Percentiles rank a stretch among this genome's conserved stretches.
Evolutionary conservation across 2,329 filamentous ascomycete genomes (phyloP).

Genomic region (Simplicillium sp.): DNA sequence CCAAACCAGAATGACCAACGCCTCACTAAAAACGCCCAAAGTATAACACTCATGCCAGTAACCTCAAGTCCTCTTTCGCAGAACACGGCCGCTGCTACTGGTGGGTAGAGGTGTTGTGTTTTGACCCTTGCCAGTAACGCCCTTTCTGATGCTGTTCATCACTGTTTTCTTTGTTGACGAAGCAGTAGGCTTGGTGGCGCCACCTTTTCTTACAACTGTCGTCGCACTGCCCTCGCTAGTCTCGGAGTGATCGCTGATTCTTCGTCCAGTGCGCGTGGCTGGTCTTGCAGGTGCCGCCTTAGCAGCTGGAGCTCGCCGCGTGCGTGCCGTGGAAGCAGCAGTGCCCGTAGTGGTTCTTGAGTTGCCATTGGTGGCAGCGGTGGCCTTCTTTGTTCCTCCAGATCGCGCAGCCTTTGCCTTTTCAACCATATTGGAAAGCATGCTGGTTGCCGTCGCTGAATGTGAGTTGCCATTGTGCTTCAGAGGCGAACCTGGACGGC

Average conservation of each 20-base stretch:
- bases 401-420: slow-evolving; percentile 48
- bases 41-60: slow-evolving; percentile 5
- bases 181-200: slow-evolving; percentile 22
- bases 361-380: slow-evolving; percentile 32
- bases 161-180: slow-evolving; percentile 39
- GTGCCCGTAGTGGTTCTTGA: slow-evolving; percentile 25
- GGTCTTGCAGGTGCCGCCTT: slow-evolving; percentile 23
- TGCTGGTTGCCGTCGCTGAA: slow-evolving; percentile 28
- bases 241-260: slow-evolving; percentile 51
- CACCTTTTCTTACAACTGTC: slow-evolving; percentile 52
- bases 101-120: slow-evolving; percentile 25
- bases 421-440: slow-evolving; percentile 49
- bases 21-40: slow-evolving; percentile 6
- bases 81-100: slow-evolving; percentile 38
- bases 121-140: slow-evolving; percentile 31
- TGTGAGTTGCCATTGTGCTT: slow-evolving; percentile 38
- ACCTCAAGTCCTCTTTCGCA: slow-evolving; percentile 41
- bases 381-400: slow-evolving; percentile 35
- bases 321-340: slow-evolving; percentile 21
- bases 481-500: slow-evolving; percentile 52
- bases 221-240: slow-evolving; percentile 54
- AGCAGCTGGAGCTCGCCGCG: slow-evolving; percentile 12
- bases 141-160: slow-evolving; percentile 44
- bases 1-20: slow-evolving; percentile 1
- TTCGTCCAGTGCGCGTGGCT: slow-evolving; percentile 38